Percentiles rank a stretch among this genome's conserved stretches.
Evolutionary conservation across 805 yeast genomes (phyloP).

Genomic region (Grigorovia humatica): DNA sequence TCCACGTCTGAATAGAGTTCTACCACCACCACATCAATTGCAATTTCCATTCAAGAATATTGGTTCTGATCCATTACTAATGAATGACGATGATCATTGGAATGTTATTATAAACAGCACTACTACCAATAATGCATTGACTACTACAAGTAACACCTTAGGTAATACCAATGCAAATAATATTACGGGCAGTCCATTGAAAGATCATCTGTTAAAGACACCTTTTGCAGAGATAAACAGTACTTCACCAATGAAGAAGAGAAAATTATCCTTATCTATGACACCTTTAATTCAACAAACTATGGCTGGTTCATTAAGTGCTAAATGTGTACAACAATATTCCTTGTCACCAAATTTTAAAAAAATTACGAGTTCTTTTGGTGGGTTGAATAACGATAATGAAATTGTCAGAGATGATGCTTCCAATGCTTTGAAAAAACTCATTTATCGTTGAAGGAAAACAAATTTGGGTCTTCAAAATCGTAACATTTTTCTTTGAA

Average conservation of each 20-base stretch:
- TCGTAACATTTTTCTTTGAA: too few species aligned
- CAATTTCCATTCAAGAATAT: conserved; percentile 24
- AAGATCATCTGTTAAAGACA: conserved; percentile 6
- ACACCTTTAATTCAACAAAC: conserved; percentile 28
- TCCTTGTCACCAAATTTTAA: conserved; percentile 6
- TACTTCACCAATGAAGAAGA: neutral
- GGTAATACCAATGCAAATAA: neutral
- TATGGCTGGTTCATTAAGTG: conserved; percentile 22
- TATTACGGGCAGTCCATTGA: neutral
- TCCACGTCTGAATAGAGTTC: neutral
- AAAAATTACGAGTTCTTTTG: conserved; percentile 3
- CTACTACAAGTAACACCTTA: neutral
- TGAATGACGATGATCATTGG: conserved; percentile 20
- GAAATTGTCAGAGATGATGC: conserved; percentile 22
- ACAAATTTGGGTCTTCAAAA: neutral
- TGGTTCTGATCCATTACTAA: conserved; percentile 25
- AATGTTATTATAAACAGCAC: conserved; percentile 7
- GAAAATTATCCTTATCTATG: conserved; percentile 12
- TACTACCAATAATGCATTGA: neutral
- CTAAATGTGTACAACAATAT: conserved; percentile 10
- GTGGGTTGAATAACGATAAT: conserved; percentile 3
- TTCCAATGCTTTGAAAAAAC: conserved; percentile 20
- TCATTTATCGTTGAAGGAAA: conserved; percentile 11
- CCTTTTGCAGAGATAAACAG: neutral
- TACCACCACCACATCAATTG: conserved; percentile 4